These are phyloP conservation scores for Ganoderma boninense DNA, from an alignment of 1,284 basidiomycete species.

Conservation along the genomic window DNA sequence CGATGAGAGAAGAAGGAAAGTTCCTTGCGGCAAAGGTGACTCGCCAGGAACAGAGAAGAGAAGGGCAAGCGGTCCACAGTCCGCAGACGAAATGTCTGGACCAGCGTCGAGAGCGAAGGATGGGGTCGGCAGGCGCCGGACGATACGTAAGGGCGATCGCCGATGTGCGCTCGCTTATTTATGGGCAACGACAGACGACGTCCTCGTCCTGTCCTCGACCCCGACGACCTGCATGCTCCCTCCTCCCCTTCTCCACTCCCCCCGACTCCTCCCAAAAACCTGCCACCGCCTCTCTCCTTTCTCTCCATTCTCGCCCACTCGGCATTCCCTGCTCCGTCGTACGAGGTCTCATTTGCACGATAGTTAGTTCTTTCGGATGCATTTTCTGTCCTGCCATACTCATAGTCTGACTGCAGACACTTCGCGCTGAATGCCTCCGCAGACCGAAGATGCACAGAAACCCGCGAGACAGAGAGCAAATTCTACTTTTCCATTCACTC, in stretches of 20 bases:
- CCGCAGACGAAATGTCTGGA: neutral
- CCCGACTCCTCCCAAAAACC: neutral
- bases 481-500: constrained; percentile 49
- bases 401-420: neutral
- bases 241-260: neutral
- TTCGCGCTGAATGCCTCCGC: constrained; percentile 43
- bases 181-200: neutral
- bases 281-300: neutral
- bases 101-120: neutral
- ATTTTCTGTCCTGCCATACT: neutral
- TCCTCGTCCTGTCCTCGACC: constrained; percentile 4
- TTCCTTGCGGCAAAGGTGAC: neutral
- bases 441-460: constrained; percentile 45
- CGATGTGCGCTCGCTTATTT: constrained; percentile 8
- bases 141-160: constrained; percentile 25
- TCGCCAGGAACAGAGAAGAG: neutral
- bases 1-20: neutral
- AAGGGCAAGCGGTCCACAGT: neutral
- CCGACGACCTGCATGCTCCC: constrained; percentile 15
- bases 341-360: neutral
- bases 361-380: neutral
- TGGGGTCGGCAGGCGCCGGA: constrained; percentile 18
- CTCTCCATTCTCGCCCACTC: neutral
- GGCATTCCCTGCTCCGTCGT: neutral
- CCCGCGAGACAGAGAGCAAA: constrained; percentile 52